phyloP scores from a whole-genome alignment of 1,284 basidiomycete genomes.

The Blastosporella zonata region DNA sequence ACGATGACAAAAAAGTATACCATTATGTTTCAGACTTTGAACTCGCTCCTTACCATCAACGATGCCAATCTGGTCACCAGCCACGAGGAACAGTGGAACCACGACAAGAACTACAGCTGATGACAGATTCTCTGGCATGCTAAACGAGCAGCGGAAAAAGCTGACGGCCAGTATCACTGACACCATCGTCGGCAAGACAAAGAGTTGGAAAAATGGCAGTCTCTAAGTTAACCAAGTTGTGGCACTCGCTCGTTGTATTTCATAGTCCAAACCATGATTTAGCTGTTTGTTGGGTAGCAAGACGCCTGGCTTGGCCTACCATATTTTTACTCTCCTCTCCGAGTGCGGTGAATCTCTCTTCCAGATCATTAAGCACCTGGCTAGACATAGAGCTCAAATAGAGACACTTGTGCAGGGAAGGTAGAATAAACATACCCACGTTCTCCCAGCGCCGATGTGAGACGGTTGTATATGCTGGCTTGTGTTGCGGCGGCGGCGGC shows the following conservation, averaged over 20 bases:
- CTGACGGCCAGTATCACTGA: constrained; percentile 38
- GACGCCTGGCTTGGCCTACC: constrained; percentile 61
- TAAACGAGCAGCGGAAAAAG: constrained; percentile 48
- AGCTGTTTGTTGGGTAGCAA: constrained; percentile 58
- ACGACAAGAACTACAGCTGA: constrained; percentile 38
- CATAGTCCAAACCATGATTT: constrained; percentile 63
- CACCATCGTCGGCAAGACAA: constrained; percentile 26
- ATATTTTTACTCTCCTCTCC: constrained; percentile 64
- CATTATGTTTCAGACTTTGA: constrained; percentile 27
- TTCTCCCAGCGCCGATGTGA: constrained; percentile 57
- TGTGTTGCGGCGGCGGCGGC: constrained; percentile 37
- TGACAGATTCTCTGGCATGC: constrained; percentile 31
- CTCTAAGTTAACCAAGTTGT: neutral
- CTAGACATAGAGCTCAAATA: constrained; percentile 29
- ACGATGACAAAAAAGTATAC: too few relatives aligned
- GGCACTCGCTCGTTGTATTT: neutral
- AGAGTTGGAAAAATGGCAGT: neutral
- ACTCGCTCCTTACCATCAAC: constrained; percentile 46
- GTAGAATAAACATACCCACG: constrained; percentile 38
- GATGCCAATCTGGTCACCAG: constrained; percentile 35
- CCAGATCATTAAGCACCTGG: constrained; percentile 56
- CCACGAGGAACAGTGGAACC: constrained; percentile 50
- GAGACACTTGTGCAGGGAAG: neutral
- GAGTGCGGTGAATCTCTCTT: constrained; percentile 59
- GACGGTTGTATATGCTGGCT: constrained; percentile 42